These are phyloP conservation scores for Metarhizium guizhouense DNA, from an alignment of 2,329 filamentous ascomycete genomes.

Conservation along the genomic window DNA sequence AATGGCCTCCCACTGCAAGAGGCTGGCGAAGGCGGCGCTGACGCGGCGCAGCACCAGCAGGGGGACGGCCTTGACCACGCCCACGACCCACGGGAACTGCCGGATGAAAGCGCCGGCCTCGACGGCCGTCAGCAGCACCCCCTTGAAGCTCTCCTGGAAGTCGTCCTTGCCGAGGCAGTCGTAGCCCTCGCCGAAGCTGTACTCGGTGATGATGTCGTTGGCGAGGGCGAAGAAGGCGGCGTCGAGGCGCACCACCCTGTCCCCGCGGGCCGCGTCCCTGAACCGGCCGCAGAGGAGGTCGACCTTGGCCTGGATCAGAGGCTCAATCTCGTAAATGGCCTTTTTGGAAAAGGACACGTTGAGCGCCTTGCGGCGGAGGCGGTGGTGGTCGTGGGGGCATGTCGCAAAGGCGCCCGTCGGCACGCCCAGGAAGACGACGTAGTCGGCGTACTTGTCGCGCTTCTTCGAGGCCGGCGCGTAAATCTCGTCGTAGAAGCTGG, in stretches of 20 bases:
- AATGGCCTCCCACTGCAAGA: not conserved
- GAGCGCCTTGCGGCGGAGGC: slow-evolving; percentile 9
- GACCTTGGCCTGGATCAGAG: not conserved
- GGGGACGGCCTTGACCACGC: not conserved
- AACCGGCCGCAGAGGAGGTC: not conserved
- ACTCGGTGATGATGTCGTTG: slow-evolving; percentile 3
- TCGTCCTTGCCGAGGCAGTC: not conserved
- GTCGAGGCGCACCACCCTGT: not conserved
- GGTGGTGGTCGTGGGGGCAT: slow-evolving; percentile 11
- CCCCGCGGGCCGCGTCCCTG: not conserved
- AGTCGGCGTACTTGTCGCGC: slow-evolving; percentile 3
- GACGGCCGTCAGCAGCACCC: not conserved
- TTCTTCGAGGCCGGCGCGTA: not conserved
- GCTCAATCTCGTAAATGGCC: slow-evolving; percentile 2
- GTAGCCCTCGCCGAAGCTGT: slow-evolving; percentile 1
- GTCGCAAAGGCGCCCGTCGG: slow-evolving; percentile 8
- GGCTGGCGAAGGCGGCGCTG: not conserved
- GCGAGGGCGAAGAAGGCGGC: slow-evolving; percentile 1
- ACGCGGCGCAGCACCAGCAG: not conserved
- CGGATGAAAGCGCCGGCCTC: not conserved
- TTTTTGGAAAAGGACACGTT: slow-evolving; percentile 13
- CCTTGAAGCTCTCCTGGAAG: not conserved
- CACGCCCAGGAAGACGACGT: not conserved
- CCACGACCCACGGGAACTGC: slow-evolving; percentile 1
- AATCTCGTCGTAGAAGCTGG: slow-evolving; percentile 14